Evolutionary conservation across 192 early-diverging fungal species (phyloP).

Genomic region (Physocladia obscura): DNA sequence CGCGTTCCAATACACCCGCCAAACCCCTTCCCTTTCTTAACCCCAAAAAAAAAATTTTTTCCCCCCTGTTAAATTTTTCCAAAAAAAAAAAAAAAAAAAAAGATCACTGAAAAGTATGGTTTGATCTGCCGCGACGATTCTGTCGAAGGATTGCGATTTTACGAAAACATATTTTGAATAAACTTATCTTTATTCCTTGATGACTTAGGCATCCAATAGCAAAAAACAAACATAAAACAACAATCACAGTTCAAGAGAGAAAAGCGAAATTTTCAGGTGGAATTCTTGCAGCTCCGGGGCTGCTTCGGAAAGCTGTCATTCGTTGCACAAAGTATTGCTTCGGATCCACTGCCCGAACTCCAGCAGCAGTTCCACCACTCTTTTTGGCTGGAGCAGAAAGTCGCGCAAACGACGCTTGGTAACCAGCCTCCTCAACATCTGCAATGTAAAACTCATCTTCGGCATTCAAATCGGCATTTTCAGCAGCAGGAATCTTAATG

Average conservation of each 20-base stretch:
- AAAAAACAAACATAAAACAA: not conserved
- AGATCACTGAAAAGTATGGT: slow-evolving; percentile 77
- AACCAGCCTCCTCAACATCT: slow-evolving; percentile 81
- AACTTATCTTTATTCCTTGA: not conserved
- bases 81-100: no score
- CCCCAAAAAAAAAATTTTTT: no score
- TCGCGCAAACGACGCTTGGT: slow-evolving; percentile 80
- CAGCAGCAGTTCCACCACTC: slow-evolving; percentile 65
- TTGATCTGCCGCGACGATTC: slow-evolving; percentile 86
- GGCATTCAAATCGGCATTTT: slow-evolving; percentile 20
- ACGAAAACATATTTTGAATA: slow-evolving; percentile 58
- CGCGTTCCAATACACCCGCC: no score
- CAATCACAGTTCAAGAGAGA: not conserved
- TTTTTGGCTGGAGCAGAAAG: slow-evolving; percentile 68
- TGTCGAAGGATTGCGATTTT: slow-evolving; percentile 80
- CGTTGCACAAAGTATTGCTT: slow-evolving; percentile 52
- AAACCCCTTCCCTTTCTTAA: no score
- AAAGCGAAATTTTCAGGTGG: slow-evolving; percentile 2
- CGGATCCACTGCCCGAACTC: slow-evolving; percentile 47
- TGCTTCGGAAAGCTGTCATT: slow-evolving; percentile 3
- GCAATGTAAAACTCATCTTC: slow-evolving; percentile 43
- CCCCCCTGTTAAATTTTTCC: no score
- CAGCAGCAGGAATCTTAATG: slow-evolving; percentile 59
- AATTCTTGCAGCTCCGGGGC: slow-evolving; percentile 4
- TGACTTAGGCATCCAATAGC: not conserved